phyloP scores from a whole-genome alignment of 179 eudicot species.

The Amaranthus tricolor region DNA sequence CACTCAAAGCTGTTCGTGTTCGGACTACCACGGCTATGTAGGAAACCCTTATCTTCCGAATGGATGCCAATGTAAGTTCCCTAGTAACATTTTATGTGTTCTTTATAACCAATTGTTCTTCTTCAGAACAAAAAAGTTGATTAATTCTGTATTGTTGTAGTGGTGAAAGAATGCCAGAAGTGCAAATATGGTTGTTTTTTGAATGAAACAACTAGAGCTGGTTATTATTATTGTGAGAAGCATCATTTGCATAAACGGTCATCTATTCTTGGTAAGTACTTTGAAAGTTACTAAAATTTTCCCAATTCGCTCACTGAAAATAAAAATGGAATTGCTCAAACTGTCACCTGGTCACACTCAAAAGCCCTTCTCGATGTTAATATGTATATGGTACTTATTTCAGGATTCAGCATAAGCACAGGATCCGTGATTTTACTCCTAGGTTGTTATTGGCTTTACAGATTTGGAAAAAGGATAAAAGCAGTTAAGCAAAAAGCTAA shows the following conservation, averaged over 20 bases:
- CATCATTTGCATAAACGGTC: background rate
- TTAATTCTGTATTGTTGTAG: background rate
- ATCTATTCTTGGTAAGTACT: slow-evolving; percentile 2
- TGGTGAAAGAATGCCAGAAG: slow-evolving; percentile 5
- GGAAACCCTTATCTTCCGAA: slow-evolving; percentile 33
- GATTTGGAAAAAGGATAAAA: background rate
- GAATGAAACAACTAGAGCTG: background rate
- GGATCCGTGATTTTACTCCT: background rate
- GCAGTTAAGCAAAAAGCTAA: slow-evolving; percentile 7
- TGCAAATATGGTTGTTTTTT: background rate
- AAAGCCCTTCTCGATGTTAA: background rate
- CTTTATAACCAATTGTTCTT: too few species aligned
- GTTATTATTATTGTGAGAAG: background rate
- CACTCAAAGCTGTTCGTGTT: too few species aligned
- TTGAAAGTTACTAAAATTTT: background rate
- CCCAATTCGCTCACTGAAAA: background rate
- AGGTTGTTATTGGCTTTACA: slow-evolving; percentile 8
- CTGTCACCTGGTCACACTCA: too few species aligned
- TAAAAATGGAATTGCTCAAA: background rate
- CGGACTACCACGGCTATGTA: background rate
- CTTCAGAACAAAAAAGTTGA: background rate
- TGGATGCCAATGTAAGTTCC: slow-evolving; percentile 30
- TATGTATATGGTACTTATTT: background rate
- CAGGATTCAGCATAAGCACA: background rate
- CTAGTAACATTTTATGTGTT: too few species aligned